Base-by-base conservation (phyloP, 2,329 filamentous ascomycete species). In the Trichoderma pleuroti region DNA sequence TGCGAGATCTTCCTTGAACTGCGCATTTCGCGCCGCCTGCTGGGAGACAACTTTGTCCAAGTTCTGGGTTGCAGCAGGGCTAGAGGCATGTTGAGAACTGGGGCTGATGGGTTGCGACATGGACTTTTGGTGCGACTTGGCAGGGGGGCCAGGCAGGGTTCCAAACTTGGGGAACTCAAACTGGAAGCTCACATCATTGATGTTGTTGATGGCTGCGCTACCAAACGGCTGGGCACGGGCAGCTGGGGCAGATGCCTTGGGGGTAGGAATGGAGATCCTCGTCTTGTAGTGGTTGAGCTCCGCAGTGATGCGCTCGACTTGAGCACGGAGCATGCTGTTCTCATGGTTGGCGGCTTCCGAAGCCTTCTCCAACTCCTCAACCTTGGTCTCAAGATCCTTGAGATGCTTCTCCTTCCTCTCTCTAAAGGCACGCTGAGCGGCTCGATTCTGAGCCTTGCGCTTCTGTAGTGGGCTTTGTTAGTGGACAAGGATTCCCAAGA, bases 131-230 rank as follows among this genome's bases (percentile, higher is more conserved):
- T 68, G 72, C 70, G 78, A 78, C 71, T 73, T 77, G 64, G 74
- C 72, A 1, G 79, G 75, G 9, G 85, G 82, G 6, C 86, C 85
- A 0, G 87, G 86, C 30, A 97, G 86, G 71, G 90, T 87, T 60
- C 96, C 96, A 77, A 99, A 98, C 78, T 92, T 94, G 74, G 96
- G 95, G 74, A 98, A 98, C 75, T 98, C 95, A 76, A 99, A 98
- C 75, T 95, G 91, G 78, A 98, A 98, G 78, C 92, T 94, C 79
- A 92, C 91, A 73, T 92, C 91, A 76, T 86, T 89, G 68, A 91
- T 83, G 74, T 89, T 91, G 79, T 84, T 88, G 73, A 88, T 78
- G 12, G 84, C 84, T 26, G 84, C 79, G 69, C 76, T 80, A 76
- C 86, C 83, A 76, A 86, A 84, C 1, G 75, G 68, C 24, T 46